These are phyloP conservation scores for Lepiota subincarnata DNA, from an alignment of 768 basidiomycete genomes.

Conservation along the genomic window DNA sequence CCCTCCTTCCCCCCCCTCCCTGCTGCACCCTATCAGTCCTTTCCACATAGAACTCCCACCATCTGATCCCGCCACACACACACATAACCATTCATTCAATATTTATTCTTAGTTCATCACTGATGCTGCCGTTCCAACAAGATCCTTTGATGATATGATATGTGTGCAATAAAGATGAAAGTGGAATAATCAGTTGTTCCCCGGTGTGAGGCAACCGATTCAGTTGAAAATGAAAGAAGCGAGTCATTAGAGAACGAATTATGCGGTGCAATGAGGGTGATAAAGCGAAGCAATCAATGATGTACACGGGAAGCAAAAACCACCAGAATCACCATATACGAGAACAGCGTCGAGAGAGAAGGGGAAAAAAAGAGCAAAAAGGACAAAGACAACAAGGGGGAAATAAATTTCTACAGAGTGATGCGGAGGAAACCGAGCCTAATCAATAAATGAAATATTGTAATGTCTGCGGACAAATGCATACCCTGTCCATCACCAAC, in stretches of 20 bases:
- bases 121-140: conserved; percentile 7
- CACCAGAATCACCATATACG: conserved; percentile 3
- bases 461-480: conserved; percentile 4
- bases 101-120: conserved; percentile 8
- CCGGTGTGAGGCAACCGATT: neutral
- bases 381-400: neutral
- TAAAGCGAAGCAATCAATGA: conserved; percentile 12
- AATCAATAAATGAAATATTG: conserved; percentile 10
- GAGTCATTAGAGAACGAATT: conserved; percentile 6
- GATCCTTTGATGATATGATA: conserved; percentile 13
- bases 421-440: conserved; percentile 9
- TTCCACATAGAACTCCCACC: conserved; percentile 8
- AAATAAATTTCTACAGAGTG: conserved; percentile 11
- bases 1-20: no score
- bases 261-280: conserved; percentile 12
- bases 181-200: neutral
- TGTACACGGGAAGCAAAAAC: conserved; percentile 11
- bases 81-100: conserved; percentile 3
- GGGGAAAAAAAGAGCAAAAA: neutral
- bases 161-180: conserved; percentile 7
- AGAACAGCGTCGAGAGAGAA: neutral
- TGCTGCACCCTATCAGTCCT: neutral
- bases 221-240: conserved; percentile 9
- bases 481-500: conserved; percentile 3
- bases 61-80: conserved; percentile 8